These are phyloP conservation scores for Trichocomaceae sp. DNA, from an alignment of 2,329 filamentous ascomycete genomes.

Conservation along the genomic window DNA sequence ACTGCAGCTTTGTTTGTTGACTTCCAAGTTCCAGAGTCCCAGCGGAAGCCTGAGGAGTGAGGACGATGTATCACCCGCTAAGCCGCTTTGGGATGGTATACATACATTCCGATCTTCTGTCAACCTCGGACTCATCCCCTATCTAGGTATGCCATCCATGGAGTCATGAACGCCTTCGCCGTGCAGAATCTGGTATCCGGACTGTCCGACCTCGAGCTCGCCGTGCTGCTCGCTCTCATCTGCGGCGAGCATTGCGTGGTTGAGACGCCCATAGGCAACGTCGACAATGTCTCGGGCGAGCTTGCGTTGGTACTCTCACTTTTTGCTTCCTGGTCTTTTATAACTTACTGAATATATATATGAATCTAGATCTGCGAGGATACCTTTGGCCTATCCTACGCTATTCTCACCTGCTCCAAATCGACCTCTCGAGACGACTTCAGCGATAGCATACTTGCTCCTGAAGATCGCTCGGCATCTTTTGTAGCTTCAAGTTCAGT, in stretches of 20 bases:
- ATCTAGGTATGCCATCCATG: slow-evolving; percentile 39
- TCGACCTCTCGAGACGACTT: slow-evolving; percentile 77
- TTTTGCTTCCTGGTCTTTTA: background rate
- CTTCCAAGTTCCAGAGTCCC: background rate
- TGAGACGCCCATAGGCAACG: slow-evolving; percentile 56
- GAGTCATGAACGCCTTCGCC: slow-evolving; percentile 55
- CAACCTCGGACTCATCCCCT: no score
- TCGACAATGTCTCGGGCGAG: slow-evolving; percentile 67
- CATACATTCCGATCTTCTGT: background rate
- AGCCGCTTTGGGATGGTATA: background rate
- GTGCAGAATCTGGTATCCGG: slow-evolving; percentile 65
- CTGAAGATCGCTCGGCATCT: slow-evolving; percentile 20
- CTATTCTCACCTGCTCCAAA: slow-evolving; percentile 64
- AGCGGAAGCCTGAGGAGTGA: no score
- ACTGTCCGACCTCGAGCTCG: slow-evolving; percentile 82
- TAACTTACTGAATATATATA: background rate
- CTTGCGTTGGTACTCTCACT: slow-evolving; percentile 56
- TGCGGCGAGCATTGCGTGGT: slow-evolving; percentile 84
- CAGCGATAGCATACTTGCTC: slow-evolving; percentile 58
- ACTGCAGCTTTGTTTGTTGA: background rate
- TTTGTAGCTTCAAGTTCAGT: background rate
- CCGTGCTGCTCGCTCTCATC: slow-evolving; percentile 71
- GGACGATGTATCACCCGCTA: slow-evolving; percentile 6
- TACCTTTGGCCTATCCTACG: slow-evolving; percentile 66
- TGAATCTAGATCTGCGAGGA: slow-evolving; percentile 53